Conservation (phyloP, 2,329 filamentous ascomycete species). For the Hypoxylon sp. region DNA sequence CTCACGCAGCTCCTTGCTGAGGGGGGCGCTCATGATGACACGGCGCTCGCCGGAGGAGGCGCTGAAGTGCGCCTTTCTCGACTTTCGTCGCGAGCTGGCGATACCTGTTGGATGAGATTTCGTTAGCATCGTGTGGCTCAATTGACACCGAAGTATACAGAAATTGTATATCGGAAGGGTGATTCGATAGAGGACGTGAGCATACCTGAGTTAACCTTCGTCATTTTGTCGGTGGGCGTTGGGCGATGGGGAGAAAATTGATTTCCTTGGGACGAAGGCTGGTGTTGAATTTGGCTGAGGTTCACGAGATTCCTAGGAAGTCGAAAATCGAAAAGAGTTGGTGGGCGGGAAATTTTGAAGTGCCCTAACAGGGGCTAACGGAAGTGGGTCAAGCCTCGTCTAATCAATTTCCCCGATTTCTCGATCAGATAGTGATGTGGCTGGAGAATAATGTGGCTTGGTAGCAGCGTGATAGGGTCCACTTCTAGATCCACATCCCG, state of each 20-base stretch:
- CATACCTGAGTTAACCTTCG: slow-evolving; percentile 53
- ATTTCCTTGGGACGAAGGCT: slow-evolving; percentile 26
- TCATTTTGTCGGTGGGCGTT: slow-evolving; percentile 52
- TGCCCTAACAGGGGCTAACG: slow-evolving; percentile 50
- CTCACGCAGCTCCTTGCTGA: slow-evolving; percentile 97
- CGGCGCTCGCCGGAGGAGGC: slow-evolving; percentile 95
- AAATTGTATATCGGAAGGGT: neutral
- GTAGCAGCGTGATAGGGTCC: slow-evolving; percentile 12
- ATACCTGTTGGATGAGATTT: slow-evolving; percentile 40
- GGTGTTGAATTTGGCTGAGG: slow-evolving; percentile 37
- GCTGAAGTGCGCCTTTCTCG: slow-evolving; percentile 97
- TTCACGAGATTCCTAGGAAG: slow-evolving; percentile 36
- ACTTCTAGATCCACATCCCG: slow-evolving; percentile 17
- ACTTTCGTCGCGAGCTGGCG: slow-evolving; percentile 88
- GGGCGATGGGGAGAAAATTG: slow-evolving; percentile 31
- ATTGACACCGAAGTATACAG: slow-evolving; percentile 14
- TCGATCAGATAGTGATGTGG: slow-evolving; percentile 28
- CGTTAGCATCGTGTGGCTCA: slow-evolving; percentile 23
- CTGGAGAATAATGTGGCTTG: neutral
- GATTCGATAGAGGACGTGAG: neutral
- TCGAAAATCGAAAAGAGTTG: slow-evolving; percentile 40
- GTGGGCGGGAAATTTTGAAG: slow-evolving; percentile 42
- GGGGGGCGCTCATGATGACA: slow-evolving; percentile 95
- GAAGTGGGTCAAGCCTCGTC: slow-evolving; percentile 26
- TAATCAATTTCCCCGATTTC: slow-evolving; percentile 3